A percentile compares a stretch with the other conserved stretches of the same genome.
Evolutionary conservation across 2,329 filamentous ascomycete genomes (phyloP).

Genomic region (Sclerotinia minor): DNA sequence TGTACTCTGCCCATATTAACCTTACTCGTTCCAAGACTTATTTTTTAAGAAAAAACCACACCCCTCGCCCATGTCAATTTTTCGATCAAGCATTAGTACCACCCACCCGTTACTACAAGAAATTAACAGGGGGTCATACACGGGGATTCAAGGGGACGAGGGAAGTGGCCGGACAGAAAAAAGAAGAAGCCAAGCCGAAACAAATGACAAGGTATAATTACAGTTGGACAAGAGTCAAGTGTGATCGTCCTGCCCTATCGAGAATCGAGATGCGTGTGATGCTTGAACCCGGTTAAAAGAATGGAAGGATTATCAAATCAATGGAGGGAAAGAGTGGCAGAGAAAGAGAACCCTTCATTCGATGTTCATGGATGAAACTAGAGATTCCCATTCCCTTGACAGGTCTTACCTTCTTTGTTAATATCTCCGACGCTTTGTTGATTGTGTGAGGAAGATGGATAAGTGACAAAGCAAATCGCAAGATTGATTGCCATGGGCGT

Average conservation of each 20-base stretch:
- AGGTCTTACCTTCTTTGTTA: background rate
- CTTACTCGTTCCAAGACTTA: background rate
- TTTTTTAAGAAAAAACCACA: background rate
- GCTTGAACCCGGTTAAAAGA: background rate
- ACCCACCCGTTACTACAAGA: background rate
- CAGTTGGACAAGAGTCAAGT: background rate
- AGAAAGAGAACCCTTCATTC: background rate
- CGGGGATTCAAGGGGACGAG: background rate
- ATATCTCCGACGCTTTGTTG: background rate
- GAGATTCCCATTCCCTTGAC: constrained; percentile 9
- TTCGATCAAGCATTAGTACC: background rate
- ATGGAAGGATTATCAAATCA: background rate
- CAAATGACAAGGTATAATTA: background rate
- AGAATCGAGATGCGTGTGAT: constrained; percentile 15
- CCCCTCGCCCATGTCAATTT: background rate
- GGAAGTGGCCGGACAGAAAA: background rate
- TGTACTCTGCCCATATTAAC: background rate
- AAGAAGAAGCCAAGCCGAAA: background rate
- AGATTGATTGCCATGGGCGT: background rate
- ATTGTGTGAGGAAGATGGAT: constrained; percentile 4
- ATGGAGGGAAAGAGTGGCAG: background rate
- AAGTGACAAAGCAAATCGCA: background rate
- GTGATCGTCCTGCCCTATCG: constrained; percentile 21
- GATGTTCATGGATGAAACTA: constrained; percentile 7
- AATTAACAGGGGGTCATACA: background rate